phyloP scores from a whole-genome alignment of 495 filamentous ascomycete species.

The Aspergillus indologenus region DNA sequence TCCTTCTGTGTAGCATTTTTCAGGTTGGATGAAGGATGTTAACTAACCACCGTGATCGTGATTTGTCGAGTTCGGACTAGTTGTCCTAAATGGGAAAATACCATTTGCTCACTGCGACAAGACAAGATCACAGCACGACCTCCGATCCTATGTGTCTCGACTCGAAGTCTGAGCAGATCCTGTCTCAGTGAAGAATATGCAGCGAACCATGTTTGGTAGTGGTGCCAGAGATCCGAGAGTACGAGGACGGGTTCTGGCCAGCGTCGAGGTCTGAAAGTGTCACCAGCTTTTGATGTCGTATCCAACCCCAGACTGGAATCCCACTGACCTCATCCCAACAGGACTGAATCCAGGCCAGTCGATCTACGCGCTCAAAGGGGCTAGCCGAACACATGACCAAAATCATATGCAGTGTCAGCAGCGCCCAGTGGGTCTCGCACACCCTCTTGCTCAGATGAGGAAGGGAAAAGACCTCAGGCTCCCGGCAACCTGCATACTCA shows the following conservation, averaged over 20 bases:
- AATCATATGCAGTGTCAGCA: slow-evolving; percentile 24
- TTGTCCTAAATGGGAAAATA: background rate
- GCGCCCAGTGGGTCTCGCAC: slow-evolving; percentile 17
- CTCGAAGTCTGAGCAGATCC: background rate
- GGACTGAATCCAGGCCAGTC: slow-evolving; percentile 8
- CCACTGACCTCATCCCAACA: background rate
- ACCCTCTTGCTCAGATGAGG: background rate
- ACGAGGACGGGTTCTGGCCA: background rate
- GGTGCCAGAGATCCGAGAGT: background rate
- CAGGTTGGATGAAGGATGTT: too few relatives aligned
- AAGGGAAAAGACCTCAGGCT: background rate
- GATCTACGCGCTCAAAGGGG: slow-evolving; percentile 13
- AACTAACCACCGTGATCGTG: too few relatives aligned
- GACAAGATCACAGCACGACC: background rate
- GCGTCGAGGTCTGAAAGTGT: too few relatives aligned
- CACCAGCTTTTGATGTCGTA: background rate
- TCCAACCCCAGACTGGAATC: background rate
- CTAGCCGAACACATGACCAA: slow-evolving; percentile 25
- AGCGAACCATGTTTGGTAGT: background rate
- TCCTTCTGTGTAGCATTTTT: background rate
- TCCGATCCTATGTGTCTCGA: background rate
- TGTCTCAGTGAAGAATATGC: background rate
- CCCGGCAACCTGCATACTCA: slow-evolving; percentile 1
- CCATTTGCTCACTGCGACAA: background rate
- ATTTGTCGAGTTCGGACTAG: background rate